A percentile compares a stretch with the other conserved stretches of the same genome.
These are phyloP conservation scores for Asterochloris sp. DNA, from an alignment of 139 green algal species.

Conservation along the genomic window DNA sequence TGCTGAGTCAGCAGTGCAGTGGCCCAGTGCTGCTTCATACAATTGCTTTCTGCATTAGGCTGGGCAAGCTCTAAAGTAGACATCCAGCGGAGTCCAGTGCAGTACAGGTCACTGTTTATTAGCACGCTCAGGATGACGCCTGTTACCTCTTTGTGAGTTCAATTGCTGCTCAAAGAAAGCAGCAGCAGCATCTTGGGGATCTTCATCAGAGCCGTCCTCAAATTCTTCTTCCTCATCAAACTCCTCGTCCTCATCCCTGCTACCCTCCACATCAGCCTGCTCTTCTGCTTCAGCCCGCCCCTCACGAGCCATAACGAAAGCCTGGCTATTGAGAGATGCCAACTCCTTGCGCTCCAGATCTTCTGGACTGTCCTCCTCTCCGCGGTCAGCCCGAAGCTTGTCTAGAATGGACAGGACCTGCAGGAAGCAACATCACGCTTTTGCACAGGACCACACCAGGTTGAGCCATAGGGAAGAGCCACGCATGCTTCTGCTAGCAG, in stretches of 20 bases:
- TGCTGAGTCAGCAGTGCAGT: neutral
- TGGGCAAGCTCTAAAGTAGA: too few species aligned
- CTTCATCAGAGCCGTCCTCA: slow-evolving; percentile 4
- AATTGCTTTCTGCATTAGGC: neutral
- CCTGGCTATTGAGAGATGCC: neutral
- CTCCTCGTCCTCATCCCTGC: slow-evolving; percentile 1
- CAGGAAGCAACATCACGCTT: too few species aligned
- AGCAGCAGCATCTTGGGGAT: neutral
- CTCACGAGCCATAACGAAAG: neutral
- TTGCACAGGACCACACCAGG: too few species aligned
- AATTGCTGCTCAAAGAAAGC: too few species aligned
- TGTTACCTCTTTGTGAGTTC: too few species aligned
- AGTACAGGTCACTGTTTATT: too few species aligned
- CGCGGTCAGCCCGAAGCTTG: neutral
- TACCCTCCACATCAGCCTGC: neutral
- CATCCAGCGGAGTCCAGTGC: too few species aligned
- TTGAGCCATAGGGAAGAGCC: too few species aligned
- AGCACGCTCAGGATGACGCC: too few species aligned
- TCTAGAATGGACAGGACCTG: too few species aligned
- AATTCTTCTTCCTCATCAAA: neutral
- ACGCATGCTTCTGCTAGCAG: too few species aligned
- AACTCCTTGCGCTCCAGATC: neutral
- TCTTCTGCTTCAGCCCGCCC: neutral
- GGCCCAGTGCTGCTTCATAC: neutral
- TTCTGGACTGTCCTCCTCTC: neutral